Evolutionary conservation across 75 land plant genomes (phyloP).

Genomic region (Selaginella moellendorffii): DNA sequence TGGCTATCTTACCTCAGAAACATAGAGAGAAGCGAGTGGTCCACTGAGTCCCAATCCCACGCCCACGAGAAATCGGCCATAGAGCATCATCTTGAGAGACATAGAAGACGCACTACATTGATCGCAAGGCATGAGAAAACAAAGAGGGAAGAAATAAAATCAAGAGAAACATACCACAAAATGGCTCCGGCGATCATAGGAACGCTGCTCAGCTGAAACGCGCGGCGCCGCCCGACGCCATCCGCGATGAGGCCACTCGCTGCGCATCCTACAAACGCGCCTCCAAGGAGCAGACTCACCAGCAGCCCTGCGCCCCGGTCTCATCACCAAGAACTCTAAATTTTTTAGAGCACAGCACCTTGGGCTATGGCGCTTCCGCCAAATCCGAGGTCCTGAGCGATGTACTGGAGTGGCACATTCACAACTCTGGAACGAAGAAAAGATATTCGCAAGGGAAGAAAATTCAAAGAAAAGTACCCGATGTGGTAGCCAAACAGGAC

Average conservation of each 20-base stretch:
- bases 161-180: not conserved
- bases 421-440: conserved; percentile 44
- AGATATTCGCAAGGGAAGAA: not conserved
- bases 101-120: not conserved
- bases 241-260: conserved; percentile 6
- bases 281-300: conserved; percentile 8
- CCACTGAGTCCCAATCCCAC: conserved; percentile 3
- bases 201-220: not conserved
- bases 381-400: conserved; percentile 78
- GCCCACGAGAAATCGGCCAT: not conserved
- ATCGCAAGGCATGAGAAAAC: too few relatives aligned
- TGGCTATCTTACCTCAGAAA: not conserved
- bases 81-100: not conserved
- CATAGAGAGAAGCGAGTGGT: conserved; percentile 4
- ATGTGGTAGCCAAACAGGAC: conserved; percentile 81
- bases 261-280: conserved; percentile 1
- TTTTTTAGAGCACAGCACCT: too few relatives aligned
- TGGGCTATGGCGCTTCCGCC: conserved; percentile 55
- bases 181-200: not conserved
- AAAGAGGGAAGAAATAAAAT: too few relatives aligned
- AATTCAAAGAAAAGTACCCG: conserved; percentile 32
- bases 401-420: conserved; percentile 78
- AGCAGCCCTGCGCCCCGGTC: conserved; percentile 4
- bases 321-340: too few relatives aligned
- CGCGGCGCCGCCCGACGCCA: not conserved